A percentile compares a stretch with the other conserved stretches of the same genome.
phyloP scores from a whole-genome alignment of 768 basidiomycete genomes.

The Pisolithus sp. region DNA sequence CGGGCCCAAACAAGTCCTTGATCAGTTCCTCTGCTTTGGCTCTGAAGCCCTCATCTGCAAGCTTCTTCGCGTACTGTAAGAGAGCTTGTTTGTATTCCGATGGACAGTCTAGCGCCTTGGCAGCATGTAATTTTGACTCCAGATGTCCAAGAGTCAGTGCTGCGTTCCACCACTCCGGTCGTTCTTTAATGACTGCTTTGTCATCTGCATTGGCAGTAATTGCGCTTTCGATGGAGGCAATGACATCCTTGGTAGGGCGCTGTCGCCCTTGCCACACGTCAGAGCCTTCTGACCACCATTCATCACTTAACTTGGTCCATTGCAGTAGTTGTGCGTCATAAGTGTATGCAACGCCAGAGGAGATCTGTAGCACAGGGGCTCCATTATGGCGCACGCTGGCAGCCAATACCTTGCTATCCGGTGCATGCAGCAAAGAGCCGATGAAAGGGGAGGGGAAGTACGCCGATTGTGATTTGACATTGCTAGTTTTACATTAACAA shows the following conservation, averaged over 20 bases:
- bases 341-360: conserved; percentile 71
- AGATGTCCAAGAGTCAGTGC: conserved; percentile 85
- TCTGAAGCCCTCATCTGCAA: conserved; percentile 85
- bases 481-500: conserved; percentile 43
- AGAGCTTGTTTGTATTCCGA: conserved; percentile 77
- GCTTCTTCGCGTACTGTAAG: conserved; percentile 69
- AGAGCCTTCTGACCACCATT: conserved; percentile 82
- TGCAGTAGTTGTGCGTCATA: conserved; percentile 62
- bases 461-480: conserved; percentile 60
- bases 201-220: conserved; percentile 33
- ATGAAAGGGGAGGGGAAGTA: conserved; percentile 65
- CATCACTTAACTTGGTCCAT: conserved; percentile 73
- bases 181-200: conserved; percentile 35
- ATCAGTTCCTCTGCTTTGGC: conserved; percentile 89
- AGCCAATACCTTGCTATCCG: conserved; percentile 56
- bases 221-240: conserved; percentile 47
- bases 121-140: conserved; percentile 74
- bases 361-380: conserved; percentile 66
- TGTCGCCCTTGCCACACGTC: conserved; percentile 77
- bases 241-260: conserved; percentile 46
- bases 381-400: conserved; percentile 75
- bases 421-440: conserved; percentile 47
- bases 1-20: conserved; percentile 82
- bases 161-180: conserved; percentile 75
- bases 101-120: conserved; percentile 71